Percentiles rank a stretch among this genome's conserved stretches.
These are phyloP conservation scores for Starmerella etchellsii DNA, from an alignment of 805 yeast genomes.

Conservation along the genomic window DNA sequence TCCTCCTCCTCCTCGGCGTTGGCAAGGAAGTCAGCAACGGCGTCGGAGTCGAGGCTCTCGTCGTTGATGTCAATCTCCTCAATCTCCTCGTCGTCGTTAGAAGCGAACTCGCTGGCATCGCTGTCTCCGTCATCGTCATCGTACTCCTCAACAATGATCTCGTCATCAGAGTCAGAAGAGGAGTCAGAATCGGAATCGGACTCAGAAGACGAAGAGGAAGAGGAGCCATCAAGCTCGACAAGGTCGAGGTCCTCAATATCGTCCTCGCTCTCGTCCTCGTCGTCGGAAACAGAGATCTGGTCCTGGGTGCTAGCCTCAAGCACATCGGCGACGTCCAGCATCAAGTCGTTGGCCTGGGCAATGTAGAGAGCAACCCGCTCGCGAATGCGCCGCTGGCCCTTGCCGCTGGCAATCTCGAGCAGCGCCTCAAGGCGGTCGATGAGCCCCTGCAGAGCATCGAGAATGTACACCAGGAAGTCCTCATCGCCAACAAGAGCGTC, in stretches of 20 bases:
- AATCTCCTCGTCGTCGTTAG: slow-evolving; percentile 5
- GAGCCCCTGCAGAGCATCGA: slow-evolving; percentile 21
- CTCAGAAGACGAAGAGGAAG: slow-evolving; percentile 5
- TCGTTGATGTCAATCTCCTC: slow-evolving; percentile 16
- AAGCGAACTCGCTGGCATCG: slow-evolving; percentile 12
- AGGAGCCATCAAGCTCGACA: neutral
- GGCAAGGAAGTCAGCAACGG: slow-evolving; percentile 18
- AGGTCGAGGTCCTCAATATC: no score
- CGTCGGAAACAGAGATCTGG: slow-evolving; percentile 10
- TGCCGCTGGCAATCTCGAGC: slow-evolving; percentile 18
- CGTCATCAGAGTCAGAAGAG: slow-evolving; percentile 15
- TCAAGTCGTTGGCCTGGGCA: slow-evolving; percentile 19
- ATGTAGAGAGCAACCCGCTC: slow-evolving; percentile 23
- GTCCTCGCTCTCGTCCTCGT: slow-evolving; percentile 10
- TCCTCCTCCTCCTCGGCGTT: slow-evolving; percentile 14
- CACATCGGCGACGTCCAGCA: slow-evolving; percentile 19
- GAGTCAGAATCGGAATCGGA: slow-evolving; percentile 6
- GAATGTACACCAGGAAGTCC: slow-evolving; percentile 18
- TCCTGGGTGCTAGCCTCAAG: slow-evolving; percentile 18
- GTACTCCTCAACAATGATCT: slow-evolving; percentile 17
- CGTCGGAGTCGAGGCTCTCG: slow-evolving; percentile 20
- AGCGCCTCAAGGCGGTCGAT: slow-evolving; percentile 20
- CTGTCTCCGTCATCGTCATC: slow-evolving; percentile 14
- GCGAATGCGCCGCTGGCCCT: slow-evolving; percentile 21
- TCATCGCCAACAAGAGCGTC: slow-evolving; percentile 21